phyloP scores from a whole-genome alignment of 495 filamentous ascomycete genomes.

The Podospora sp. region DNA sequence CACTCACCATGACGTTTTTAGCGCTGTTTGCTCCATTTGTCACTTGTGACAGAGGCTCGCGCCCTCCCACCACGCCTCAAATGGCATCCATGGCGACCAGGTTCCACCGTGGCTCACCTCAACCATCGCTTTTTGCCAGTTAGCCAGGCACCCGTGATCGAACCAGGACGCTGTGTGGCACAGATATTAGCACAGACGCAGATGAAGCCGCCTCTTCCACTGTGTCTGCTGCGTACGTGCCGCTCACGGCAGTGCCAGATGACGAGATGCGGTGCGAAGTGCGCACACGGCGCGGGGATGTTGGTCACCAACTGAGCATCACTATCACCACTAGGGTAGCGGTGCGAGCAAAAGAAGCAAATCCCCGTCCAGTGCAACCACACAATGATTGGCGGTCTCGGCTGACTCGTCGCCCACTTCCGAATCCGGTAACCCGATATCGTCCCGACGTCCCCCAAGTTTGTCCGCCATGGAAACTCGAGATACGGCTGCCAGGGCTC shows the following conservation, averaged over 20 bases:
- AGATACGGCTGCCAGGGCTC: not conserved
- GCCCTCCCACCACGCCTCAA: not conserved
- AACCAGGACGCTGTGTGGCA: not conserved
- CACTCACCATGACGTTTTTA: not conserved
- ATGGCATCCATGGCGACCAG: not conserved
- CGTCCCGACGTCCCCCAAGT: not conserved
- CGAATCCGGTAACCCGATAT: not conserved
- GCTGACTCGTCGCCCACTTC: slow-evolving; percentile 1
- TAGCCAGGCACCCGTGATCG: not conserved
- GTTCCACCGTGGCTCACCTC: not conserved
- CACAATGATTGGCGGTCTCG: not conserved
- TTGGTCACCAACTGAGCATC: not conserved
- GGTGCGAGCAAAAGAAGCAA: slow-evolving; percentile 5
- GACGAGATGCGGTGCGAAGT: not conserved
- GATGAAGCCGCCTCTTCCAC: not conserved
- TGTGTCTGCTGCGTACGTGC: not conserved
- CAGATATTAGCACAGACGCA: not conserved
- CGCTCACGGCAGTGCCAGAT: not conserved
- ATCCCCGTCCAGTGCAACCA: slow-evolving; percentile 3
- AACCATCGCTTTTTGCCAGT: not conserved
- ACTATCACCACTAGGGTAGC: not conserved
- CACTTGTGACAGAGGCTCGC: not conserved
- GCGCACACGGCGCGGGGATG: not conserved
- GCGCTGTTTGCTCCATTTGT: not conserved
- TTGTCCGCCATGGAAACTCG: not conserved